Evolutionary conservation across 768 basidiomycete species (phyloP).

Genomic region (Suillus cothurnatus): DNA sequence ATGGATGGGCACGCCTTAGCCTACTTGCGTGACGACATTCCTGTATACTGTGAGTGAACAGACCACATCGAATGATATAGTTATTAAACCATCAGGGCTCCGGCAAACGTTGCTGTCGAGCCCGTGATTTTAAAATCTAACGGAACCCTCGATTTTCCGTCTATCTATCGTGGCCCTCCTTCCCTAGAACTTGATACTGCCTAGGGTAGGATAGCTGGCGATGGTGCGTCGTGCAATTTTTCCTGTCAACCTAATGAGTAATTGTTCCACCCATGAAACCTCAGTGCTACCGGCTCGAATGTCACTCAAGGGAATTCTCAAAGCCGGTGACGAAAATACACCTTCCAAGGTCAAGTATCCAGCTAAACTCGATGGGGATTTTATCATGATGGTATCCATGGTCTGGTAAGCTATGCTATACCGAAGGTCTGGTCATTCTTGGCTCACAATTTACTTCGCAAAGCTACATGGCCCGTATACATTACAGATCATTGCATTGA

Average conservation of each 20-base stretch:
- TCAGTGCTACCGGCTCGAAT: constrained; percentile 12
- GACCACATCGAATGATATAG: neutral
- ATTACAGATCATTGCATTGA: constrained; percentile 13
- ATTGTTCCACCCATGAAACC: neutral
- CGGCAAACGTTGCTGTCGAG: constrained; percentile 15
- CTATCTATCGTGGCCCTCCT: constrained; percentile 8
- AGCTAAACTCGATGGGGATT: constrained; percentile 13
- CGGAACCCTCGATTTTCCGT: constrained; percentile 4
- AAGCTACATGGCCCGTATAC: constrained; percentile 3
- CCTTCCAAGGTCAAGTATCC: constrained; percentile 12
- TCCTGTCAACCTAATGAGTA: neutral
- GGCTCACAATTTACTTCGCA: constrained; percentile 13
- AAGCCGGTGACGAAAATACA: constrained; percentile 8
- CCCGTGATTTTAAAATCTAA: constrained; percentile 8
- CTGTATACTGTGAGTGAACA: constrained; percentile 4
- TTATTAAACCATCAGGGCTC: neutral
- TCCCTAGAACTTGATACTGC: constrained; percentile 7
- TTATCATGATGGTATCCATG: constrained; percentile 13
- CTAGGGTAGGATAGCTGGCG: constrained; percentile 1
- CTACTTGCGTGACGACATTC: neutral
- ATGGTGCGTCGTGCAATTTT: neutral
- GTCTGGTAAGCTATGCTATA: constrained; percentile 6
- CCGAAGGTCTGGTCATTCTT: neutral
- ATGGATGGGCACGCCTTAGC: constrained; percentile 8
- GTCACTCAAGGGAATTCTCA: constrained; percentile 6